Evolutionary conservation across 306 rosid species (phyloP).

Genomic region (Echinosophora koreensis): DNA sequence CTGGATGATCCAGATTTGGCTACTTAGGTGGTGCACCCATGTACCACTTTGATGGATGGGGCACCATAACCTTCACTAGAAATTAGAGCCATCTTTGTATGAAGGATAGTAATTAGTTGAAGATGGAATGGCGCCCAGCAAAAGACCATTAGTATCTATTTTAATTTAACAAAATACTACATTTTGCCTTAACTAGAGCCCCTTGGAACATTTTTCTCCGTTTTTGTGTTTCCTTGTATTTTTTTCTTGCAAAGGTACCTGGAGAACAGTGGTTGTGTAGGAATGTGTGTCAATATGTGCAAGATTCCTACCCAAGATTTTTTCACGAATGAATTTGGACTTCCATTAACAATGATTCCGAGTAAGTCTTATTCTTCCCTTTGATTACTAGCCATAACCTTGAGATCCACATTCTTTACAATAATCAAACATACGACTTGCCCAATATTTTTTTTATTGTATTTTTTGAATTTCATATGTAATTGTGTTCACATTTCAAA

Average conservation of each 20-base stretch:
- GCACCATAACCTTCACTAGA: too few species aligned
- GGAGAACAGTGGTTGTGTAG: constrained; percentile 96
- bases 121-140: too few species aligned
- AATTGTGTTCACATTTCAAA: background rate
- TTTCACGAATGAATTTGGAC: constrained; percentile 95
- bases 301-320: constrained; percentile 97
- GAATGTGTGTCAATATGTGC: constrained; percentile 99
- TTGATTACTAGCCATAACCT: background rate
- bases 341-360: constrained; percentile 94
- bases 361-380: constrained; percentile 57
- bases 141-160: too few species aligned
- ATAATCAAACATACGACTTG: background rate
- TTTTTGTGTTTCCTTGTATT: background rate
- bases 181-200: constrained; percentile 9
- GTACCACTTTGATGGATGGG: too few species aligned
- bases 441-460: background rate
- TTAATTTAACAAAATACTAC: too few species aligned
- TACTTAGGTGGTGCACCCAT: too few species aligned
- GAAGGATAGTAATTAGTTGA: too few species aligned
- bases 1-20: too few species aligned
- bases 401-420: background rate
- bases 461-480: background rate
- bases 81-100: too few species aligned
- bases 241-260: constrained; percentile 67
- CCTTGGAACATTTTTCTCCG: background rate